These are phyloP conservation scores for Didymella pinodella DNA, from an alignment of 2,329 filamentous ascomycete genomes.

Conservation along the genomic window DNA sequence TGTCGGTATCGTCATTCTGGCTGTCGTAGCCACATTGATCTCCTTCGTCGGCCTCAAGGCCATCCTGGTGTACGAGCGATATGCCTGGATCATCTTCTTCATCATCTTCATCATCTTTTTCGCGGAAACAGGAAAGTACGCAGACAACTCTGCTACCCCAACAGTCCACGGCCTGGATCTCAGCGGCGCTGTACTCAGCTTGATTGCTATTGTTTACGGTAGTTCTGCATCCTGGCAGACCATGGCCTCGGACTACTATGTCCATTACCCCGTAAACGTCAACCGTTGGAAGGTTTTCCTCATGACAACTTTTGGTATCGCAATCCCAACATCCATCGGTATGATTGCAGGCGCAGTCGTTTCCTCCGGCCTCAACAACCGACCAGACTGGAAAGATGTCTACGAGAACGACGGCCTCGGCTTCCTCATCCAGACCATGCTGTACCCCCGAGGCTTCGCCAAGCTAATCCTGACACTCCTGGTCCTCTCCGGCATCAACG, in stretches of 20 bases:
- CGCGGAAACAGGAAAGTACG: constrained; percentile 55
- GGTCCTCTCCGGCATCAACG: constrained; percentile 55
- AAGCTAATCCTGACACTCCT: constrained; percentile 58
- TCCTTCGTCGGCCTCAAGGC: constrained; percentile 54
- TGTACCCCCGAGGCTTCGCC: constrained; percentile 57
- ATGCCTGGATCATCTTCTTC: constrained; percentile 59
- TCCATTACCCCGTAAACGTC: constrained; percentile 53
- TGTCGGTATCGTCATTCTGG: constrained; percentile 56
- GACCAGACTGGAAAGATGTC: constrained; percentile 49
- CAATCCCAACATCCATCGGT: constrained; percentile 54
- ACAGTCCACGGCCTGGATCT: constrained; percentile 45
- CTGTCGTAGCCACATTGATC: constrained; percentile 48
- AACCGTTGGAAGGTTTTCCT: constrained; percentile 52
- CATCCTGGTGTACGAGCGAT: constrained; percentile 59
- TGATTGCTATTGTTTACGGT: constrained; percentile 47
- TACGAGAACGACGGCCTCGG: constrained; percentile 57
- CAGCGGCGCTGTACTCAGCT: constrained; percentile 40
- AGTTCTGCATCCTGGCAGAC: constrained; percentile 54
- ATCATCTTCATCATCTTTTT: constrained; percentile 59
- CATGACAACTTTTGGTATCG: constrained; percentile 54
- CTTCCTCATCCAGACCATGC: constrained; percentile 56
- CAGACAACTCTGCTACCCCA: constrained; percentile 50
- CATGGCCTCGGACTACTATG: constrained; percentile 56
- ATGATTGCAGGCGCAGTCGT: constrained; percentile 57
- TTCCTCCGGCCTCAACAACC: constrained; percentile 46